Conservation (phyloP, 208 protist genomes). For the Trypanosoma congolense region DNA sequence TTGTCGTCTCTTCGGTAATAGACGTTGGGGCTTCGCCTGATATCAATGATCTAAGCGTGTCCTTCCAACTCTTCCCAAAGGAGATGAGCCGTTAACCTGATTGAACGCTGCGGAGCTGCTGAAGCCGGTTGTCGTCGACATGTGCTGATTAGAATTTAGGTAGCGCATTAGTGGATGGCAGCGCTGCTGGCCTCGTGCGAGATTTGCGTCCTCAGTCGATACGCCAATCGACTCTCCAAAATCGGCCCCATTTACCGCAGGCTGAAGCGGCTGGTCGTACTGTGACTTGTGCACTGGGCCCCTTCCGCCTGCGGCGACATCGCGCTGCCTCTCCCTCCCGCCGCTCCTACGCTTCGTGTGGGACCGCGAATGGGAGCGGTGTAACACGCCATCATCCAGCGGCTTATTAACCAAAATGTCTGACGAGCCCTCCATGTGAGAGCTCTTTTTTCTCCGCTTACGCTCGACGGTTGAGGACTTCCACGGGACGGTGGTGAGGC, state of each 20-base stretch:
- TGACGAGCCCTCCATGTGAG: neutral
- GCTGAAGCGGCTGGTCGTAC: slow-evolving; percentile 1
- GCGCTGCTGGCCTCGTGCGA: slow-evolving; percentile 10
- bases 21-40: slow-evolving; percentile 9
- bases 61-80: slow-evolving; percentile 42
- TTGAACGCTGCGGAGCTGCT: slow-evolving; percentile 7
- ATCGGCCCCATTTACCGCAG: neutral
- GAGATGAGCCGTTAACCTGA: slow-evolving; percentile 19
- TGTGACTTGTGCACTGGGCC: neutral
- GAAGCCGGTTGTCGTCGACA: slow-evolving; percentile 5
- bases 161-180: neutral
- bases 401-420: neutral
- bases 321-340: neutral
- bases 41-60: slow-evolving; percentile 44
- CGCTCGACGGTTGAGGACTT: neutral
- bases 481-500: neutral
- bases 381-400: neutral
- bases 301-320: neutral
- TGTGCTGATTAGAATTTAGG: neutral
- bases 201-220: slow-evolving; percentile 11
- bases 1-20: neutral
- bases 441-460: neutral
- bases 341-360: neutral
- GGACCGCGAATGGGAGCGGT: neutral
- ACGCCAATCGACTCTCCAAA: slow-evolving; percentile 4